phyloP scores from a whole-genome alignment of 306 rosid genomes.

The Cucurbita maxima region DNA sequence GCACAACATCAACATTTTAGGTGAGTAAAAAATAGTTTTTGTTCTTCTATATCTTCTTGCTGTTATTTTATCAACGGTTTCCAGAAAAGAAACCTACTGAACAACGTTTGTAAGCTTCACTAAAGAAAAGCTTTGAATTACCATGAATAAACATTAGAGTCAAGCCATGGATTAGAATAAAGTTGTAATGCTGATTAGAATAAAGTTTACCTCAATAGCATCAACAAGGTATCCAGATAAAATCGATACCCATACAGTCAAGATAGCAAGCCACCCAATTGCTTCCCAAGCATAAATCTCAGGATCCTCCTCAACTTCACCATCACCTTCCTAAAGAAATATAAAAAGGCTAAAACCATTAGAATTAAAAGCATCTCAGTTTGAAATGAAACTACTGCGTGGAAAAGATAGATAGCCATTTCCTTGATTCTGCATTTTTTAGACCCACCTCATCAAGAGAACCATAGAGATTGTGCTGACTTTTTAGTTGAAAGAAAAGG shows the following conservation, averaged over 20 bases:
- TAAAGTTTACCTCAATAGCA: conserved; percentile 52
- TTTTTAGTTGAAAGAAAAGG: conserved; percentile 72
- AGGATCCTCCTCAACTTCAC: conserved; percentile 42
- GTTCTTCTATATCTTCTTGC: not conserved
- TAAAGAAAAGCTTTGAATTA: not conserved
- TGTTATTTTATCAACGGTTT: not conserved
- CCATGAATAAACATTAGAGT: not conserved
- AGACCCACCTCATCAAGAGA: conserved; percentile 45
- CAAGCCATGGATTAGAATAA: not conserved
- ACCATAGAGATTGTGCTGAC: conserved; percentile 39
- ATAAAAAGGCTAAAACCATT: not conserved
- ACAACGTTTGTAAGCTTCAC: not conserved
- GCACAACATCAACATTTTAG: not conserved
- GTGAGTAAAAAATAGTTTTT: not conserved
- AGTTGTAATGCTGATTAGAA: not conserved
- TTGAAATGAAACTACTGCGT: not conserved
- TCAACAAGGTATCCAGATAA: conserved; percentile 82
- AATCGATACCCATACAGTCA: conserved; percentile 68
- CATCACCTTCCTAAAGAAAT: conserved; percentile 13
- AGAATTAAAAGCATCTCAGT: not conserved
- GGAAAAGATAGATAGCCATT: not conserved
- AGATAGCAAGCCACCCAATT: conserved; percentile 66
- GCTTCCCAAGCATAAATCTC: conserved; percentile 75
- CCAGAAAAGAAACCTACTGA: not conserved
- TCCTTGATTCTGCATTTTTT: not conserved